Conservation (phyloP, 306 rosid species). For the Lotus japonicus region DNA sequence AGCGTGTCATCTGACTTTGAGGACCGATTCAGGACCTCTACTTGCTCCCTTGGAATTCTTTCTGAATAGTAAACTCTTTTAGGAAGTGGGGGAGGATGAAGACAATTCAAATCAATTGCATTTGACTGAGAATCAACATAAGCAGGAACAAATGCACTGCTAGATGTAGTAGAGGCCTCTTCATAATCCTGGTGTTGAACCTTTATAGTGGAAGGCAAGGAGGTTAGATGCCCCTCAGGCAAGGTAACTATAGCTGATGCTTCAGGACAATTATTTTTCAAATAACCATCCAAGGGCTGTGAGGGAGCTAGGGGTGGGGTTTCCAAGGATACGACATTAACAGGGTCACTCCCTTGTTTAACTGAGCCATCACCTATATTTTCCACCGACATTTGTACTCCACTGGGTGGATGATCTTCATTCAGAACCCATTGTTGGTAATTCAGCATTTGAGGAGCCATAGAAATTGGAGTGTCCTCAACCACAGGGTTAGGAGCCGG, state of each 20-base stretch:
- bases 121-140: conserved; percentile 42
- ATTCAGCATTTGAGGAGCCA: conserved; percentile 27
- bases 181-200: conserved; percentile 42
- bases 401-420: conserved; percentile 30
- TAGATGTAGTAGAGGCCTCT: conserved; percentile 40
- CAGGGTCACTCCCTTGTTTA: conserved; percentile 42
- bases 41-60: conserved; percentile 77
- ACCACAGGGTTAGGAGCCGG: conserved; percentile 29
- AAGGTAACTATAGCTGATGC: conserved; percentile 29
- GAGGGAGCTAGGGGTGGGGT: conserved; percentile 29
- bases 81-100: conserved; percentile 54
- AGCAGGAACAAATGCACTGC: conserved; percentile 35
- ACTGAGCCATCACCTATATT: conserved; percentile 28
- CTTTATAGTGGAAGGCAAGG: conserved; percentile 29
- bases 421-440: conserved; percentile 32
- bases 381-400: conserved; percentile 30
- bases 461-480: conserved; percentile 30
- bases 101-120: conserved; percentile 50
- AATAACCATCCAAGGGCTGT: conserved; percentile 21
- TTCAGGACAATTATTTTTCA: conserved; percentile 28
- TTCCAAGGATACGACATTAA: conserved; percentile 22
- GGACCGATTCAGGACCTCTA: conserved; percentile 58
- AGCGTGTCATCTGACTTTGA: conserved; percentile 73
- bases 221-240: conserved; percentile 31
- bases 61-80: conserved; percentile 68